A percentile compares a stretch with the other conserved stretches of the same genome.
These are phyloP conservation scores for Handroanthus guayacan DNA, from an alignment of 257 asterid species.

Conservation along the genomic window DNA sequence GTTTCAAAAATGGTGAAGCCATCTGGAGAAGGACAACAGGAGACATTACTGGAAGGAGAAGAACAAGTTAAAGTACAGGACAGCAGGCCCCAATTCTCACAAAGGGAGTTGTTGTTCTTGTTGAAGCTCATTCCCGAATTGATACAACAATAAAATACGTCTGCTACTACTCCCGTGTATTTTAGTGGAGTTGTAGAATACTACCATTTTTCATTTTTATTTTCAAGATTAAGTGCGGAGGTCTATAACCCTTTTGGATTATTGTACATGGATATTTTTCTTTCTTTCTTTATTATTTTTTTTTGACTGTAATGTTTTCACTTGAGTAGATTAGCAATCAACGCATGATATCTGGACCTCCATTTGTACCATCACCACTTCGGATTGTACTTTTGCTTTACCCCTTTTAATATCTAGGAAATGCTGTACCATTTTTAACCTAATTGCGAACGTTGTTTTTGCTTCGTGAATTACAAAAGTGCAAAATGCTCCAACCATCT, in stretches of 20 bases:
- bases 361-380: constrained; percentile 2
- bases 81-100: constrained; percentile 73
- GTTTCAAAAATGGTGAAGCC: constrained; percentile 62
- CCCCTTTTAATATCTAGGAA: no score
- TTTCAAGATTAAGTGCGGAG: not conserved
- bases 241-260: not conserved
- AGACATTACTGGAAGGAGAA: constrained; percentile 40
- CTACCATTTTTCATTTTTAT: not conserved
- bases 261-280: constrained; percentile 21
- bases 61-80: constrained; percentile 37
- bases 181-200: not conserved
- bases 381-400: no score
- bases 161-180: not conserved
- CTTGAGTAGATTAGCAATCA: constrained; percentile 10
- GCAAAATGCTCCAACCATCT: no score
- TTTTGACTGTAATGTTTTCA: not conserved
- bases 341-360: constrained; percentile 3
- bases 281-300: not conserved
- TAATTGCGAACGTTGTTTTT: no score
- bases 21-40: constrained; percentile 34
- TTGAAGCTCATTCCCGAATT: constrained; percentile 85
- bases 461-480: no score
- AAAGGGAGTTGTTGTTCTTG: constrained; percentile 81
- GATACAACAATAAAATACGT: constrained; percentile 49
- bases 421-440: no score